A percentile compares a stretch with the other conserved stretches of the same genome.
These are phyloP conservation scores for Torulaspora indica DNA, from an alignment of 805 yeast genomes.

Conservation along the genomic window DNA sequence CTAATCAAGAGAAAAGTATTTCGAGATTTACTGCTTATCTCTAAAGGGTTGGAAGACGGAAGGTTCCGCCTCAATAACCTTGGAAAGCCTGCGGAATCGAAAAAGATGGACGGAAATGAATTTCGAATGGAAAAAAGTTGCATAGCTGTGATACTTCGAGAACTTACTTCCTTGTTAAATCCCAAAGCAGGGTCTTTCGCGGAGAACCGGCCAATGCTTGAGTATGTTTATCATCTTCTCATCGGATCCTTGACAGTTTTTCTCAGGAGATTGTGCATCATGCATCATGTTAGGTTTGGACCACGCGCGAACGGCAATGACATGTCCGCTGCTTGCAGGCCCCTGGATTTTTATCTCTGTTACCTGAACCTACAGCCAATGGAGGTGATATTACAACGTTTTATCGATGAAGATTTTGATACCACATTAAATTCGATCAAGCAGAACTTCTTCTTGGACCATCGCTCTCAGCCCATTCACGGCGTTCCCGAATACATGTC, in stretches of 20 bases:
- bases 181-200: neutral
- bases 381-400: constrained; percentile 3
- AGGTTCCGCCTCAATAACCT: constrained; percentile 7
- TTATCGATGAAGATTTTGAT: constrained; percentile 4
- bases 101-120: neutral
- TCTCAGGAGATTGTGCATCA: constrained; percentile 17
- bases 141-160: neutral
- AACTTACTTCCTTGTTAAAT: neutral
- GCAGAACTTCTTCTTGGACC: neutral
- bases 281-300: constrained; percentile 16
- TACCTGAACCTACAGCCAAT: constrained; percentile 2
- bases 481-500: constrained; percentile 1
- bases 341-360: constrained; percentile 3
- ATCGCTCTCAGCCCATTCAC: neutral
- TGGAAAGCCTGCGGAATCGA: neutral
- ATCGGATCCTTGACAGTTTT: constrained; percentile 18
- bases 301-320: constrained; percentile 1
- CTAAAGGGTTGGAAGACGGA: constrained; percentile 12
- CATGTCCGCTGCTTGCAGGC: neutral
- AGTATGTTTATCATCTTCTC: constrained; percentile 12
- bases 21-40: constrained; percentile 16
- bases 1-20: constrained; percentile 20
- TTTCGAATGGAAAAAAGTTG: constrained; percentile 3
- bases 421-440: neutral
- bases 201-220: neutral